Conservation (phyloP, 768 basidiomycete genomes). For the Coprinopsis sp. region DNA sequence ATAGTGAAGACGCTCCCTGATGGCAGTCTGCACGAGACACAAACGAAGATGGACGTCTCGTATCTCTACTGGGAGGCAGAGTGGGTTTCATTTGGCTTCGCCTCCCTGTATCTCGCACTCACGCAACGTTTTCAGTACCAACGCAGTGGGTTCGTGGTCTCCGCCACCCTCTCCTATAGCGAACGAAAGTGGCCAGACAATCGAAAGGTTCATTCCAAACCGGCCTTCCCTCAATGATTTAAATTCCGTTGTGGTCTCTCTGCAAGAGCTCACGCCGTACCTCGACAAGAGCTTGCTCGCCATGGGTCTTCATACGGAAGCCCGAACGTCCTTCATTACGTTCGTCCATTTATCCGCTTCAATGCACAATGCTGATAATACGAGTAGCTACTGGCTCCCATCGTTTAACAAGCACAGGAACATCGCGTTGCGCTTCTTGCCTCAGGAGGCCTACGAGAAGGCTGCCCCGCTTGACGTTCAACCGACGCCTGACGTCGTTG, state of each 20-base stretch:
- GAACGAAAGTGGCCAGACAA: background rate
- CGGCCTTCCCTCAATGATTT: conserved; percentile 13
- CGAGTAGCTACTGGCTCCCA: conserved; percentile 41
- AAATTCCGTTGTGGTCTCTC: conserved; percentile 27
- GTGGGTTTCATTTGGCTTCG: background rate
- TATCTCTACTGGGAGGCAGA: conserved; percentile 37
- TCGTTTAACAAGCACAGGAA: conserved; percentile 33
- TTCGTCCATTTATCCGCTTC: conserved; percentile 16
- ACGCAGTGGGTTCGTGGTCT: background rate
- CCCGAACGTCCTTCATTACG: conserved; percentile 45
- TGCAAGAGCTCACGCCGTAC: conserved; percentile 27
- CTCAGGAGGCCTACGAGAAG: conserved; percentile 37
- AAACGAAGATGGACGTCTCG: conserved; percentile 22
- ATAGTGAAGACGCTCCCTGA: conserved; percentile 22
- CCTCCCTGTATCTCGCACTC: background rate
- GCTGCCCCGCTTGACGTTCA: conserved; percentile 33
- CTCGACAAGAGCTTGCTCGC: conserved; percentile 27
- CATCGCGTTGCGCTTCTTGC: conserved; percentile 41
- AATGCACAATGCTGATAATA: background rate
- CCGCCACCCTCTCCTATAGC: background rate
- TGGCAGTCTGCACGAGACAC: conserved; percentile 25
- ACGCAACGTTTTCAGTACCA: background rate
- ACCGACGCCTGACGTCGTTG: conserved; percentile 40
- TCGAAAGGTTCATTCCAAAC: conserved; percentile 2
- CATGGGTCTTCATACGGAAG: conserved; percentile 38